A percentile compares a stretch with the other conserved stretches of the same genome.
phyloP scores from a whole-genome alignment of 2,329 filamentous ascomycete genomes.

The Cladosporium sp. region DNA sequence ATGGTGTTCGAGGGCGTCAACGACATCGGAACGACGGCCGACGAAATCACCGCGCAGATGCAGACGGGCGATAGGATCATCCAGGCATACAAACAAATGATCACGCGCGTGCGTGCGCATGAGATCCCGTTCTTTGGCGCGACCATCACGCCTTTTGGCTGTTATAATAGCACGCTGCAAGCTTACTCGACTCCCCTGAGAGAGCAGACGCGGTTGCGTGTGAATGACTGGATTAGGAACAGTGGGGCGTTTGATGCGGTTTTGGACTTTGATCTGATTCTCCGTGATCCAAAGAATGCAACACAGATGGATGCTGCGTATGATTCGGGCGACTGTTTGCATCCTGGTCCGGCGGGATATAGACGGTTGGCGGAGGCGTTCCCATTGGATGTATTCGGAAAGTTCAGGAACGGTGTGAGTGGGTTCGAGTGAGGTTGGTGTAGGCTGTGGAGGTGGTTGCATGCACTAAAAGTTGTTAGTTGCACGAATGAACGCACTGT shows the following conservation, averaged over 20 bases:
- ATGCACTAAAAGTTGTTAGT: too few species aligned
- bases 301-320: conserved; percentile 48
- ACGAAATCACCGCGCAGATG: conserved; percentile 43
- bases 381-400: conserved; percentile 51
- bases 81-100: conserved; percentile 57
- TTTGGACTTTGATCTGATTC: conserved; percentile 58
- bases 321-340: conserved; percentile 62
- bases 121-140: conserved; percentile 58
- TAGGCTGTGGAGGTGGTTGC: too few species aligned
- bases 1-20: conserved; percentile 68
- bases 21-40: conserved; percentile 56
- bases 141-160: conserved; percentile 63
- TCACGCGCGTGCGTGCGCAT: conserved; percentile 49
- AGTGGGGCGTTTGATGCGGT: conserved; percentile 56
- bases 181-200: conserved; percentile 52
- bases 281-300: conserved; percentile 49
- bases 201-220: conserved; percentile 52
- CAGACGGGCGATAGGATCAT: conserved; percentile 50
- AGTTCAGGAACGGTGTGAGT: conserved; percentile 22
- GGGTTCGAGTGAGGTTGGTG: conserved; percentile 10
- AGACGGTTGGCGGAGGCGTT: conserved; percentile 57
- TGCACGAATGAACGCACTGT: too few species aligned
- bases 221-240: conserved; percentile 60
- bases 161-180: conserved; percentile 41
- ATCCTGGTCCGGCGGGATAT: conserved; percentile 59